A percentile compares a stretch with the other conserved stretches of the same genome.
Conservation (phyloP, 768 basidiomycete genomes). For the Hygrophorus russula region DNA sequence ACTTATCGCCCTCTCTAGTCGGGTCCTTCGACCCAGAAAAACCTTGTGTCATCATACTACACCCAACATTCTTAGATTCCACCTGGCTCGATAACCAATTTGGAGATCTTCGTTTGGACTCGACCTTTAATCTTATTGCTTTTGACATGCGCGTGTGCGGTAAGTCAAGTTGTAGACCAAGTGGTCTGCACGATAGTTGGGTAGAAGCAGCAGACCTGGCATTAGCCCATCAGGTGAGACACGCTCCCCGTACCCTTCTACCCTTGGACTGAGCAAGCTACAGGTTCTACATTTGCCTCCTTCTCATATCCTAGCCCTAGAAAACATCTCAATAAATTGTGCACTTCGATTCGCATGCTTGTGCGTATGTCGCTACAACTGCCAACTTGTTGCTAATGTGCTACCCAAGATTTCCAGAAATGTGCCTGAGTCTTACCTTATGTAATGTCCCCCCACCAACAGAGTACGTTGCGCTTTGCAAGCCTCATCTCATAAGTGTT, state of each 20-base stretch:
- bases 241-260: background rate
- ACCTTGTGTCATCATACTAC: constrained; percentile 58
- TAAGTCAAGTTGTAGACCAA: constrained; percentile 40
- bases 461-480: constrained; percentile 41
- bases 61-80: constrained; percentile 58
- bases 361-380: constrained; percentile 27
- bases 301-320: constrained; percentile 63
- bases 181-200: constrained; percentile 57
- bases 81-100: constrained; percentile 59
- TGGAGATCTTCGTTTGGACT: constrained; percentile 49
- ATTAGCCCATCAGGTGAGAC: constrained; percentile 46
- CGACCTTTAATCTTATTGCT: constrained; percentile 58
- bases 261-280: constrained; percentile 1
- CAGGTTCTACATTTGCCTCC: constrained; percentile 56
- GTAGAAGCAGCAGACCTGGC: constrained; percentile 74
- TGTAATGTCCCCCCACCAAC: constrained; percentile 57
- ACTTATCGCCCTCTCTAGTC: constrained; percentile 13
- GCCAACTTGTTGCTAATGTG: background rate
- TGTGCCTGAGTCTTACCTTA: constrained; percentile 55
- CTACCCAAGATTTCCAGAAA: constrained; percentile 52
- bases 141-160: constrained; percentile 64
- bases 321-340: constrained; percentile 41
- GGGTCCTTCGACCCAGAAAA: constrained; percentile 54
- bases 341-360: constrained; percentile 55
- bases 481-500: background rate